Evolutionary conservation across 1,139 yeast species (phyloP), one percentile per base, ranked within the genome.

Genomic region (Saccharomyces pastorianus): DNA sequence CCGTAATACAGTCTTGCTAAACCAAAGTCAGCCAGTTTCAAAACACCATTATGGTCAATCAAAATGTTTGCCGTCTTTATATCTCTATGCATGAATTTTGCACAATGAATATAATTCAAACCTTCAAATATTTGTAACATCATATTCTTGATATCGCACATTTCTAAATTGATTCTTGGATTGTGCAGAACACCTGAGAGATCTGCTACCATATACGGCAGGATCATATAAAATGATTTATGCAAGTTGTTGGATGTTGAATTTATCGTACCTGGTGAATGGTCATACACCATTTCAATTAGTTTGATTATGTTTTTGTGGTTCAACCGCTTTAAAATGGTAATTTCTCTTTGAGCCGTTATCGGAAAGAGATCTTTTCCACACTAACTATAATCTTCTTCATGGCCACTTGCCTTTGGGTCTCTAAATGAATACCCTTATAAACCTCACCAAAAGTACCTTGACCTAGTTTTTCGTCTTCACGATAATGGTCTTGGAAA

Each of bases 21-120:
- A 0, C 99, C 99, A 70, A 93, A 93, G 72, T 93, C 99, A 1
- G 97, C 99, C 61, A 85, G 83, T 64, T 89, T 90, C 49, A 93
- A 76, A 9, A 83, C 75, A 0, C 99, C 99, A 51, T 77, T 73
- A 55, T 78, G 80, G 65, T 88, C 95, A 11, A 93, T 80, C 51
- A 93, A 77, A 38, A 93, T 83, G 64, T 93, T 93, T 13, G 99
- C 97, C 0, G 98, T 91, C 70, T 93, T 93, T 61, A 93, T 87
- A 67, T 93, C 99, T 59, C 99, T 77, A 69, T 93, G 99, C 69
- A 93, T 75, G 62, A 76, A 82, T 53, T 80, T 76, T 63, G 81
- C 59, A 48, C 81, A 82, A 66, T 95, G 99, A 49, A 95, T 80
- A 65, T 85, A 93, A 61, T 87, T 82, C 46, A 91, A 79, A 4